Evolutionary conservation across 1,284 basidiomycete genomes (phyloP), one percentile per base, ranked within the genome.

Genomic region (Termitomyces sp.): DNA sequence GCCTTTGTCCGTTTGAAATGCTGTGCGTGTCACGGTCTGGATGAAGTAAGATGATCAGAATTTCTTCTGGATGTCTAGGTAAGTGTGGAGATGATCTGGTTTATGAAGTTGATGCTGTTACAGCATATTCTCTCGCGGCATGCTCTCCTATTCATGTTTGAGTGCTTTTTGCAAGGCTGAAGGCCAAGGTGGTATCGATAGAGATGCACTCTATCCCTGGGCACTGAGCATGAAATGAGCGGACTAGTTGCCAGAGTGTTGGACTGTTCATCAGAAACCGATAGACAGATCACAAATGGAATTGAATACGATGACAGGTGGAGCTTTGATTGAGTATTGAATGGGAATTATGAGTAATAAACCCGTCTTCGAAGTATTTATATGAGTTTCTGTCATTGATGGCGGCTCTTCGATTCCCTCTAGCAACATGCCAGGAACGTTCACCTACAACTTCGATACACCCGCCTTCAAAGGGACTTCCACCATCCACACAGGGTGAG

Each of bases 381-480:
- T 17, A 17, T 28, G 10, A 17, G n/a, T 2, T 10, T 10, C 17
- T 31, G 28, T 50, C 10, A 17, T 40, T 10, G 28, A 17, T 7
- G 24, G n/a, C n/a, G 3, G 24, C 24, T 24, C 24, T 2, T n/a
- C 1, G 6, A 5, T 13, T 31, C 3, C 19, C 5, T n/a, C 21
- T 8, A 15, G n/a, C 8, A 31, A 10, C 49, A 66, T 66, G 64
- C 43, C 61, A 26, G 42, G 34, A 15, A 64, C 61, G 5, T 64
- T 59, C 26, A 64, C 61, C 15, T 55, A 65, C 43, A 62, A 19
- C 2, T 67, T 67, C 24, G 62, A 67, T 21, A 65, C 59, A 5
- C 60, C 62, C 2, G 39, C 56, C 26, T 67, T 54, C 61, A 65
- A 62, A 36, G 62, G 63, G 1, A 53, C 34, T 41, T 52, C 57